Percentiles rank a stretch among this genome's conserved stretches.
phyloP scores from a whole-genome alignment of 768 basidiomycete species.

The Termitomyces bulborhizus region DNA sequence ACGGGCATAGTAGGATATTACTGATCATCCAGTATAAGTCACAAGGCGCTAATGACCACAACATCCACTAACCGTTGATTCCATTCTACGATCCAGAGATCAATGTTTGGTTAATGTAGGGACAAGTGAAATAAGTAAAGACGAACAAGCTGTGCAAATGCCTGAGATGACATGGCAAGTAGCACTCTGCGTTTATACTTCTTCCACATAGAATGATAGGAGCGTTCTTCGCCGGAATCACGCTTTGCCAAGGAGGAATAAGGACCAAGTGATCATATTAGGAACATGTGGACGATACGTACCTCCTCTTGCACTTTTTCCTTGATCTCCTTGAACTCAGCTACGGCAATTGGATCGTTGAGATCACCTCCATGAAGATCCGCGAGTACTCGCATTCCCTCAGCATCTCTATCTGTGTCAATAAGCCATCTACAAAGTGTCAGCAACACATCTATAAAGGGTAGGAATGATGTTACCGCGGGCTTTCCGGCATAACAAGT shows the following conservation, averaged over 20 bases:
- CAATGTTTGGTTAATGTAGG: not conserved
- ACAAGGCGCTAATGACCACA: not conserved
- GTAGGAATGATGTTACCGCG: slow-evolving; percentile 42
- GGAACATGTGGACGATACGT: slow-evolving; percentile 10
- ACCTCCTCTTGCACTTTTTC: slow-evolving; percentile 70
- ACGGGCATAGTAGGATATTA: slow-evolving; percentile 95
- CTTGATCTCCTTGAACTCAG: slow-evolving; percentile 90
- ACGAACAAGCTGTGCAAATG: slow-evolving; percentile 89
- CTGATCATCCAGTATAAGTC: slow-evolving; percentile 30
- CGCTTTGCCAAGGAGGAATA: slow-evolving; percentile 38
- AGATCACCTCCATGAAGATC: slow-evolving; percentile 84
- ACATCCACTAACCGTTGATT: slow-evolving; percentile 68
- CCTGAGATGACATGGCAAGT: slow-evolving; percentile 93
- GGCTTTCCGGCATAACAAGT: slow-evolving; percentile 84
- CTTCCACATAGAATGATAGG: slow-evolving; percentile 81
- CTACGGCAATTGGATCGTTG: slow-evolving; percentile 57
- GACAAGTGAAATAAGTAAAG: not conserved
- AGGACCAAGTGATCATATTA: not conserved
- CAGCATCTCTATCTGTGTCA: slow-evolving; percentile 76
- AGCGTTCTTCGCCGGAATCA: slow-evolving; percentile 65
- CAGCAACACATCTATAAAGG: not conserved
- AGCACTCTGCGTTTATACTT: slow-evolving; percentile 83
- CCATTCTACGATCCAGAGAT: slow-evolving; percentile 57
- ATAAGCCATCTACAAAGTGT: slow-evolving; percentile 70
- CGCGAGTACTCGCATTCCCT: slow-evolving; percentile 81